Conservation (phyloP, 805 yeast species). For the Ogataea chonburiensis region DNA sequence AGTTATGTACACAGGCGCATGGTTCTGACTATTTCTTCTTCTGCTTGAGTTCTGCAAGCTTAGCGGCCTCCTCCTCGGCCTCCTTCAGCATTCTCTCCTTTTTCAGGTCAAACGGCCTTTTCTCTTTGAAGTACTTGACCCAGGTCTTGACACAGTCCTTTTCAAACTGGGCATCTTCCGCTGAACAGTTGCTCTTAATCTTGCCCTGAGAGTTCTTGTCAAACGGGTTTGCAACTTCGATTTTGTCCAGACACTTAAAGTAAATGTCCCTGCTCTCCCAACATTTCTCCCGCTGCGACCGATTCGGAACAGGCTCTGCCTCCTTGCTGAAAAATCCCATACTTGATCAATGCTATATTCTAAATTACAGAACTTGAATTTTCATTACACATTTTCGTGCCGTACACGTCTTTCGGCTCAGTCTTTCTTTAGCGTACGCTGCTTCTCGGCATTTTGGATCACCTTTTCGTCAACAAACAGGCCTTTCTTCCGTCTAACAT, state of each 20-base stretch:
- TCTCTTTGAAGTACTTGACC: constrained; percentile 89
- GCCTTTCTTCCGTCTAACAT: constrained; percentile 83
- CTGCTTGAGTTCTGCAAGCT: constrained; percentile 21
- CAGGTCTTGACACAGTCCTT: constrained; percentile 81
- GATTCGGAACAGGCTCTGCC: constrained; percentile 43
- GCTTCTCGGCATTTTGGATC: constrained; percentile 90
- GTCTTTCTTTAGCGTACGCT: constrained; percentile 79
- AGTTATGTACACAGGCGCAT: too few species aligned
- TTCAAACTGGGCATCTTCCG: constrained; percentile 57
- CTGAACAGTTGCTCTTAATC: constrained; percentile 57
- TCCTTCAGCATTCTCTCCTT: constrained; percentile 66
- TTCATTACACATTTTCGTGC: constrained; percentile 5
- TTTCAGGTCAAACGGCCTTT: constrained; percentile 73
- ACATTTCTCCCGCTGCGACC: constrained; percentile 70
- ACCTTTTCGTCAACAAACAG: constrained; percentile 86
- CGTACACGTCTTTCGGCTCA: constrained; percentile 13
- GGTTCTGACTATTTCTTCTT: neutral
- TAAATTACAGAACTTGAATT: neutral
- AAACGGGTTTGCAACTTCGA: constrained; percentile 67
- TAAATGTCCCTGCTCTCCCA: constrained; percentile 87
- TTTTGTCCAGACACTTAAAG: constrained; percentile 69
- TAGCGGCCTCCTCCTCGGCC: constrained; percentile 68
- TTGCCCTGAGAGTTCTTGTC: constrained; percentile 47
- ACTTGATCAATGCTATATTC: too few species aligned
- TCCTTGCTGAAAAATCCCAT: constrained; percentile 52